Conservation (phyloP, 768 basidiomycete species). For the Termitomyces sp. region DNA sequence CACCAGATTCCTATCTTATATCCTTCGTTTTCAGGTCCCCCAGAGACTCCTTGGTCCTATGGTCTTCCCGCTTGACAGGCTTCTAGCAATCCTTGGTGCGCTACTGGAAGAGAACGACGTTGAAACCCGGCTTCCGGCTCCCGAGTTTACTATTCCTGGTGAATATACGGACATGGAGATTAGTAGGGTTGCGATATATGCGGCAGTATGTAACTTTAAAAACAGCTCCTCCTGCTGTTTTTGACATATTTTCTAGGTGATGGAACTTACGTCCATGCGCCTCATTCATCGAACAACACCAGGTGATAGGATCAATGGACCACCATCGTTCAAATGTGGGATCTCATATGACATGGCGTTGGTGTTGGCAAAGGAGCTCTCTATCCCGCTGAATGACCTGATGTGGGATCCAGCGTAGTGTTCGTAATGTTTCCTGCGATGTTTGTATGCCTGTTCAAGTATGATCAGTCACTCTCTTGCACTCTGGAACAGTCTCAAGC, state of each 20-base stretch:
- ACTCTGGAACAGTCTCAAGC: background rate
- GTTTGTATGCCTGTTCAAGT: background rate
- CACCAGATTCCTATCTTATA: background rate
- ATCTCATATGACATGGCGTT: constrained; percentile 55
- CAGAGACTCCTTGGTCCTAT: constrained; percentile 30
- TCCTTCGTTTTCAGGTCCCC: constrained; percentile 40
- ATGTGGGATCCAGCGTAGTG: constrained; percentile 55
- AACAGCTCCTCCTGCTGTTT: background rate
- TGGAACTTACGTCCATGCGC: constrained; percentile 57
- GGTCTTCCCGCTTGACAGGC: constrained; percentile 39
- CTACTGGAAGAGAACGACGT: constrained; percentile 69
- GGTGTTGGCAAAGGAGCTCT: constrained; percentile 51
- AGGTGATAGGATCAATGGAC: constrained; percentile 59
- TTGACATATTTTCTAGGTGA: constrained; percentile 38
- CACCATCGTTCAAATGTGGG: constrained; percentile 69
- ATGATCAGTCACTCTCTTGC: background rate
- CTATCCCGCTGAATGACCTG: constrained; percentile 55
- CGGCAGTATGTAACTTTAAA: constrained; percentile 39
- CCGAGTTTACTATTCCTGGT: constrained; percentile 49
- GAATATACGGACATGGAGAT: constrained; percentile 76
- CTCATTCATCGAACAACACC: constrained; percentile 61
- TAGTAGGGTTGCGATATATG: constrained; percentile 54
- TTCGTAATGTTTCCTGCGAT: background rate
- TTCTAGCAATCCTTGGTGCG: constrained; percentile 60
- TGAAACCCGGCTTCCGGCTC: constrained; percentile 38